Percentiles rank a stretch among this genome's conserved stretches.
phyloP scores from a whole-genome alignment of 768 basidiomycete species.

The Paxillus involutus region DNA sequence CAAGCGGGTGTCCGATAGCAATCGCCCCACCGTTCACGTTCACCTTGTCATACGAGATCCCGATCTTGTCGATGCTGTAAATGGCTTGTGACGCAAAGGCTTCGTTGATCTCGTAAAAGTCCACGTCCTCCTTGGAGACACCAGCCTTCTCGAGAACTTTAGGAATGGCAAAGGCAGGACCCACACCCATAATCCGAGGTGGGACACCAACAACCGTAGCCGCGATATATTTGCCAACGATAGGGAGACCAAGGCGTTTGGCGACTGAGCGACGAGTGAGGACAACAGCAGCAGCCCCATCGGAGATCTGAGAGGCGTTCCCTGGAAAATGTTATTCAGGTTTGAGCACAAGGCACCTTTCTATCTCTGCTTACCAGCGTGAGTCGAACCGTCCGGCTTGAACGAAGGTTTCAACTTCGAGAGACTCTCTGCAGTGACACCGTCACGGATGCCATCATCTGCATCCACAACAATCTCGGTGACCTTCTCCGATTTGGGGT shows the following conservation, averaged over 20 bases:
- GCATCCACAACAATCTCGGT: conserved; percentile 66
- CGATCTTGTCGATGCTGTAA: conserved; percentile 67
- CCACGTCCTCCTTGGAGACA: conserved; percentile 67
- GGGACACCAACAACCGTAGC: conserved; percentile 76
- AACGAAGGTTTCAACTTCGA: conserved; percentile 88
- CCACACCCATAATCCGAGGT: conserved; percentile 88
- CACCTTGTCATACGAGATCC: conserved; percentile 74
- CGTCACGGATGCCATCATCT: conserved; percentile 87
- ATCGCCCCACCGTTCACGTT: conserved; percentile 90
- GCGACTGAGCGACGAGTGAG: conserved; percentile 80
- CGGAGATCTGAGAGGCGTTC: conserved; percentile 88
- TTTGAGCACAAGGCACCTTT: neutral
- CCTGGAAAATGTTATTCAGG: conserved; percentile 33
- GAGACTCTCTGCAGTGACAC: conserved; percentile 77
- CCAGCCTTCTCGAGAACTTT: conserved; percentile 66
- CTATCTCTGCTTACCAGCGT: conserved; percentile 50
- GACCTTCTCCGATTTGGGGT: conserved; percentile 73
- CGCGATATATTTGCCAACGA: conserved; percentile 82
- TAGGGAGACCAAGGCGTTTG: conserved; percentile 78
- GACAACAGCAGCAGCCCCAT: conserved; percentile 89
- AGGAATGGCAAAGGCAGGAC: conserved; percentile 87
- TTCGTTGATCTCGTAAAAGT: conserved; percentile 93
- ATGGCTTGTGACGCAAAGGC: conserved; percentile 86
- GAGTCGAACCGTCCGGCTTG: conserved; percentile 69
- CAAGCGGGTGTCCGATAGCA: conserved; percentile 86